Evolutionary conservation across 345 rosid species (phyloP).

Genomic region (Triadica sebifera): DNA sequence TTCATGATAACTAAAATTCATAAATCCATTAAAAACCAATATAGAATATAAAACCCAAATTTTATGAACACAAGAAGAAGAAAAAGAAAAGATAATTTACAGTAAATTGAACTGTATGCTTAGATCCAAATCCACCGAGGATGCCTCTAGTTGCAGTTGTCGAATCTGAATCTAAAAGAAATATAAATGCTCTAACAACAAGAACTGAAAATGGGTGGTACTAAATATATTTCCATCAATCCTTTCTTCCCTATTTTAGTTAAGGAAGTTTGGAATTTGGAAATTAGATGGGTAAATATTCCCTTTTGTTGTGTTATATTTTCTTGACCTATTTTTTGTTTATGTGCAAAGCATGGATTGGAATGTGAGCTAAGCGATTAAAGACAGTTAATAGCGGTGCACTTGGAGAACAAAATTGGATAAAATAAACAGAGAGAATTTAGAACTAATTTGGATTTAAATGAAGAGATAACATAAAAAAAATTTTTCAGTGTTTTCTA

Average conservation of each 20-base stretch:
- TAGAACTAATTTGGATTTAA: background rate
- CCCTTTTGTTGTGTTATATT: no score
- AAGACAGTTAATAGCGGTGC: background rate
- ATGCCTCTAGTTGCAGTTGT: background rate
- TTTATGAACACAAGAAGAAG: background rate
- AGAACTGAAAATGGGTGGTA: background rate
- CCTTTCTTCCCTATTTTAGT: background rate
- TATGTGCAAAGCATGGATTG: background rate
- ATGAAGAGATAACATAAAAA: background rate
- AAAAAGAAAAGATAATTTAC: background rate
- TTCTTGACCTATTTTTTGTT: no score
- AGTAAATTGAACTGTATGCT: constrained; percentile 8
- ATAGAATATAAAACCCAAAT: background rate
- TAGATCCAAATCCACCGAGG: constrained; percentile 24
- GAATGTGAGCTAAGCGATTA: no score
- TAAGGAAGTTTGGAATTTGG: background rate
- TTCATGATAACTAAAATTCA: background rate
- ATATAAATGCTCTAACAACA: constrained; percentile 9
- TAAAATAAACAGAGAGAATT: background rate
- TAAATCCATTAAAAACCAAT: background rate
- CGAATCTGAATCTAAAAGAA: constrained; percentile 5
- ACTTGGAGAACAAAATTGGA: background rate
- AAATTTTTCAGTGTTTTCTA: background rate
- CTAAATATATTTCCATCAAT: background rate
- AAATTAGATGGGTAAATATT: background rate